Evolutionary conservation across 345 rosid genomes (phyloP).

Genomic region (Camelina laxa): DNA sequence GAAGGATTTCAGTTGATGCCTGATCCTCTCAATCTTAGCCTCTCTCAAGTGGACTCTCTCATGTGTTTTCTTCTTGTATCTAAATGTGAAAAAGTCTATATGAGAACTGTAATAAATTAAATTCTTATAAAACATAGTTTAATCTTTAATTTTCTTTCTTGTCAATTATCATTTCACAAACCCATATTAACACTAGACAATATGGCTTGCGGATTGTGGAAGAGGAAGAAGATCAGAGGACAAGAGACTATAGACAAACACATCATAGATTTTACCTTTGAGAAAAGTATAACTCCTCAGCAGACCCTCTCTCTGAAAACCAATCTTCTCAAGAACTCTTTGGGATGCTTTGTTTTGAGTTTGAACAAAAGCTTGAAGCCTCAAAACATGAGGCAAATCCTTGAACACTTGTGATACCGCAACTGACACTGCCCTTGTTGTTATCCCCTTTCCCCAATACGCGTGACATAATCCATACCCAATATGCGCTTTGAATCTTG

Average conservation of each 20-base stretch:
- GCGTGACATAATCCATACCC: slow-evolving; percentile 52
- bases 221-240: slow-evolving; percentile 34
- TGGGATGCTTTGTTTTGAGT: slow-evolving; percentile 49
- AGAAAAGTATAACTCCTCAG: slow-evolving; percentile 48
- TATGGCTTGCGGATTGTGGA: background rate
- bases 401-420: slow-evolving; percentile 43
- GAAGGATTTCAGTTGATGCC: background rate
- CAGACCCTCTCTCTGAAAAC: slow-evolving; percentile 52
- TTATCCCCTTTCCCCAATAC: slow-evolving; percentile 58
- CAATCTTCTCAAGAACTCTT: slow-evolving; percentile 53
- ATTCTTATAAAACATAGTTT: background rate
- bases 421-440: slow-evolving; percentile 46
- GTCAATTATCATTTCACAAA: too few relatives aligned
- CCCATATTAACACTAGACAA: background rate
- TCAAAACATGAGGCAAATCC: slow-evolving; percentile 44
- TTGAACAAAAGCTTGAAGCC: slow-evolving; percentile 54
- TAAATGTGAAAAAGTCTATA: background rate
- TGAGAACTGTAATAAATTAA: background rate
- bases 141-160: too few relatives aligned
- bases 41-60: background rate
- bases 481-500: slow-evolving; percentile 40
- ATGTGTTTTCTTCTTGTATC: background rate
- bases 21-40: background rate
- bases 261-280: slow-evolving; percentile 47
- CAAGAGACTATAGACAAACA: slow-evolving; percentile 44